phyloP scores from a whole-genome alignment of 1,284 basidiomycete species.

The Porodaedalea pini region DNA sequence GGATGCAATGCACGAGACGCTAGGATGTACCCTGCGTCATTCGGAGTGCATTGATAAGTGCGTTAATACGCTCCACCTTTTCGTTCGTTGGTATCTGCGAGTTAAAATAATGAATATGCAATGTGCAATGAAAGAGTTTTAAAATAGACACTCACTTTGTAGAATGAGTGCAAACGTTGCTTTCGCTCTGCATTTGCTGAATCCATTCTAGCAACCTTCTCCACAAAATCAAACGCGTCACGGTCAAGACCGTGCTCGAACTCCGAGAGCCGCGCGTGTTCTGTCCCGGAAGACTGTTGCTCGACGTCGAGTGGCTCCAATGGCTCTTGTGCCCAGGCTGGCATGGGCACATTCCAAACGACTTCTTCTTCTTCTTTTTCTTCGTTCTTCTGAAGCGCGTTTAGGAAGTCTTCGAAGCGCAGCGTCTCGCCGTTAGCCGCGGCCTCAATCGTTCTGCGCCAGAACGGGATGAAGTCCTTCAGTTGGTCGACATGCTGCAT shows the following conservation, averaged over 20 bases:
- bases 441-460: constrained; percentile 49
- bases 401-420: constrained; percentile 48
- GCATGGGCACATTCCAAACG: constrained; percentile 15
- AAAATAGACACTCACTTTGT: constrained; percentile 38
- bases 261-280: background rate
- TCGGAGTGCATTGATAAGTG: constrained; percentile 29
- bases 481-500: constrained; percentile 43
- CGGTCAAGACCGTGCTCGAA: constrained; percentile 13
- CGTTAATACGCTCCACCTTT: constrained; percentile 40
- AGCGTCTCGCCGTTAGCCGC: constrained; percentile 44
- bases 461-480: constrained; percentile 43
- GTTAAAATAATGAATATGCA: background rate
- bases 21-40: background rate
- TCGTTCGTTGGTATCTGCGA: constrained; percentile 50
- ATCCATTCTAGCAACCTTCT: constrained; percentile 42
- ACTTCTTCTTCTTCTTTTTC: background rate
- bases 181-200: constrained; percentile 38
- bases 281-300: background rate
- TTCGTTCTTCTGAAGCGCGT: constrained; percentile 29
- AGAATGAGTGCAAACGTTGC: constrained; percentile 47
- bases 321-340: constrained; percentile 7
- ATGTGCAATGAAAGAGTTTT: background rate
- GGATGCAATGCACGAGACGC: no score
- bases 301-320: background rate
- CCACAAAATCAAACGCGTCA: constrained; percentile 40